A percentile compares a stretch with the other conserved stretches of the same genome.
These are phyloP conservation scores for Scortechinia acanthostroma DNA, from an alignment of 2,329 filamentous ascomycete species.

Conservation along the genomic window DNA sequence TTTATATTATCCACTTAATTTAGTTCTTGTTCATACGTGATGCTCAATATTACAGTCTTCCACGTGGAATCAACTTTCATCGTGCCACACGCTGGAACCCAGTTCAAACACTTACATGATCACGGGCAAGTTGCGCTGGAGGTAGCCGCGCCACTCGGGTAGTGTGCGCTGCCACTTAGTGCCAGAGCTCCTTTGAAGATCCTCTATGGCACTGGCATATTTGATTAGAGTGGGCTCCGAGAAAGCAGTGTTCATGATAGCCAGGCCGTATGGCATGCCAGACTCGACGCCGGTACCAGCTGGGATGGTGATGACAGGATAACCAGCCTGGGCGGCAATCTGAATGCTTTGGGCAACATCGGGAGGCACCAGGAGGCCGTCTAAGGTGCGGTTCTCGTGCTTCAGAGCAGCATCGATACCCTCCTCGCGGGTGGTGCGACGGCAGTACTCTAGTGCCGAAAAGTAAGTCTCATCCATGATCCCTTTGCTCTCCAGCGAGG, in stretches of 20 bases:
- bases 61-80: too few relatives aligned
- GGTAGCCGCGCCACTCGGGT: background rate
- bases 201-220: slow-evolving; percentile 40
- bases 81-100: too few relatives aligned
- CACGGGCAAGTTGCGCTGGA: background rate
- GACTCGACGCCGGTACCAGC: slow-evolving; percentile 33
- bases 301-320: slow-evolving; percentile 52
- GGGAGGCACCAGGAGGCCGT: slow-evolving; percentile 46
- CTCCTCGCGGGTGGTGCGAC: slow-evolving; percentile 36
- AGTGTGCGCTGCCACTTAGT: background rate
- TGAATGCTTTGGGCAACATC: slow-evolving; percentile 48
- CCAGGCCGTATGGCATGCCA: slow-evolving; percentile 38
- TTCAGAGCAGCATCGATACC: slow-evolving; percentile 51
- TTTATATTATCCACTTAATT: too few relatives aligned
- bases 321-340: slow-evolving; percentile 54
- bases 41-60: too few relatives aligned
- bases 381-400: slow-evolving; percentile 25
- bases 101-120: too few relatives aligned
- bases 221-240: slow-evolving; percentile 34
- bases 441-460: slow-evolving; percentile 43
- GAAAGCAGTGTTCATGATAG: slow-evolving; percentile 40
- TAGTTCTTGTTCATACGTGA: too few relatives aligned
- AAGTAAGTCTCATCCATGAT: slow-evolving; percentile 45
- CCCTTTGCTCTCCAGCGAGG: slow-evolving; percentile 43
- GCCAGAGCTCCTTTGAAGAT: slow-evolving; percentile 10